These are phyloP conservation scores for Pseudogymnoascus sp. DNA, from an alignment of 2,329 filamentous ascomycete species.

Conservation along the genomic window DNA sequence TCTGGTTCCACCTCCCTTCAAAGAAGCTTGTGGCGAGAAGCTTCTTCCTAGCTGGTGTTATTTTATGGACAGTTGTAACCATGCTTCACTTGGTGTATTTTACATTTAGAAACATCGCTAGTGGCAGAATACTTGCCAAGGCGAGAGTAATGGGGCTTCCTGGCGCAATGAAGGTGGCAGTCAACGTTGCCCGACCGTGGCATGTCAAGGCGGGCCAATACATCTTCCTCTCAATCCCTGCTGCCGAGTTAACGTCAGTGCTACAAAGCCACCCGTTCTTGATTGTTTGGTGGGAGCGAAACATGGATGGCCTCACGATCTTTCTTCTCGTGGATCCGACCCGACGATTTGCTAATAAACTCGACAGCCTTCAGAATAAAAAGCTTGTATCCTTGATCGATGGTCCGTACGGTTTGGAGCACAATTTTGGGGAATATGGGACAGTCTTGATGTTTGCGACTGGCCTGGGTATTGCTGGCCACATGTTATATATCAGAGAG, in stretches of 20 bases:
- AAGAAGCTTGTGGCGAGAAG: slow-evolving; percentile 12
- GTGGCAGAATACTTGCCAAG: slow-evolving; percentile 11
- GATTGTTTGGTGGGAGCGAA: slow-evolving; percentile 15
- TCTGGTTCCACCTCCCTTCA: slow-evolving; percentile 10
- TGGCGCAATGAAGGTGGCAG: slow-evolving; percentile 11
- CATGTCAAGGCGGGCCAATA: slow-evolving; percentile 14
- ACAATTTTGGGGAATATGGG: slow-evolving; percentile 13
- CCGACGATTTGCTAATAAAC: slow-evolving; percentile 12
- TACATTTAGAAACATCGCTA: slow-evolving; percentile 13
- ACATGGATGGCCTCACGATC: slow-evolving; percentile 13
- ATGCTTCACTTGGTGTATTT: slow-evolving; percentile 13
- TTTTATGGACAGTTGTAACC: slow-evolving; percentile 10
- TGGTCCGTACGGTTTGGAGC: slow-evolving; percentile 11
- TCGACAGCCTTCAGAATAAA: slow-evolving; percentile 2
- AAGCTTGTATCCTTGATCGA: slow-evolving; percentile 12
- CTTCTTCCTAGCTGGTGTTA: slow-evolving; percentile 13
- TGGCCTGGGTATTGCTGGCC: slow-evolving; percentile 15
- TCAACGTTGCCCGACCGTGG: slow-evolving; percentile 12
- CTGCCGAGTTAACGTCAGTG: slow-evolving; percentile 7
- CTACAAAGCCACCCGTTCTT: slow-evolving; percentile 15
- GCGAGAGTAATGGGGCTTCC: slow-evolving; percentile 9
- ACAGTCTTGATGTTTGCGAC: slow-evolving; percentile 16
- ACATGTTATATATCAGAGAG: slow-evolving; percentile 17
- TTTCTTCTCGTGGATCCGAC: slow-evolving; percentile 15
- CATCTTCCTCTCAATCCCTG: slow-evolving; percentile 15